A percentile compares a stretch with the other conserved stretches of the same genome.
phyloP scores from a whole-genome alignment of 2,329 filamentous ascomycete genomes.

The Diaporthe sp. region DNA sequence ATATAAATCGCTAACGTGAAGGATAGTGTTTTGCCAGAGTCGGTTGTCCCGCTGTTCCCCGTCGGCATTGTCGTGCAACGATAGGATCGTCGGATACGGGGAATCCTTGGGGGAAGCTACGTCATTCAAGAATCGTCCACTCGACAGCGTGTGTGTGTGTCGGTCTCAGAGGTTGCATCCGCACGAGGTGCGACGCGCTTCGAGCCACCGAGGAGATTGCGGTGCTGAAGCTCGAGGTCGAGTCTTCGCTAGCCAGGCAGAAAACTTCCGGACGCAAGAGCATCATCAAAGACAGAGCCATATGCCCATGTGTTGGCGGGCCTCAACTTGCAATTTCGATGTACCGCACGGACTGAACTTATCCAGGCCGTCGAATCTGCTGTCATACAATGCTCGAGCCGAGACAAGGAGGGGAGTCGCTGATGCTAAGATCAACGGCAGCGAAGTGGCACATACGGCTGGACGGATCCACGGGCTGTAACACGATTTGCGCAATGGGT shows the following conservation, averaged over 20 bases:
- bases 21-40: background rate
- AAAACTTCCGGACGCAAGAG: background rate
- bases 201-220: background rate
- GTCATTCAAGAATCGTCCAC: background rate
- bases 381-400: background rate
- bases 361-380: background rate
- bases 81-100: background rate
- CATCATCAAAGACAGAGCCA: background rate
- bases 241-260: background rate
- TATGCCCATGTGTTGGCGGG: background rate
- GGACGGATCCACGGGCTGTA: background rate
- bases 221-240: background rate
- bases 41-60: background rate
- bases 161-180: background rate
- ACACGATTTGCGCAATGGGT: conserved; percentile 14
- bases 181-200: background rate
- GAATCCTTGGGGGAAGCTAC: background rate
- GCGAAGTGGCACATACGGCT: background rate
- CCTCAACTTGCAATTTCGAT: too few relatives aligned
- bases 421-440: background rate
- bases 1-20: background rate
- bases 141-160: background rate
- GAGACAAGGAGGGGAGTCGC: background rate
- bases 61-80: background rate
- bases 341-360: background rate